Evolutionary conservation across 306 rosid species (phyloP), one percentile per base, ranked within the genome.

Genomic region (Quercus mongolica): DNA sequence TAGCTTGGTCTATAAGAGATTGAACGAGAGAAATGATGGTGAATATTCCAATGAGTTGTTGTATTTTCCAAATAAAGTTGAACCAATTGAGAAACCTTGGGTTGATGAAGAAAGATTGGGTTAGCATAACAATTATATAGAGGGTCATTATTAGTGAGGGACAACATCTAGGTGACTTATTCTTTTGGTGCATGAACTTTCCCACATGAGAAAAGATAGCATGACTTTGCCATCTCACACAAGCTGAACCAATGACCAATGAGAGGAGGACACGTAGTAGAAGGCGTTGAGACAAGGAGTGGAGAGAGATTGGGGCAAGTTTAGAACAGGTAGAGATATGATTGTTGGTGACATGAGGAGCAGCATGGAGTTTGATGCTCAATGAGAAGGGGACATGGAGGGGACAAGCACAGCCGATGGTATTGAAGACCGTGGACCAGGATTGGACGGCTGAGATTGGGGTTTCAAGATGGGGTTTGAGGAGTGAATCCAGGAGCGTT

Each of bases 361-460:
- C 95, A 87, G 72, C 79, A 44, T 74, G 68, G 70, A 64, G 71
- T 65, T 65, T 23, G 72, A 58, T 87, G 97, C 69, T 77, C 4
- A 30, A 52, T 41, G 44, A 26, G 54, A 70, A 69, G 88, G 90
- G 82, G 86, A 88, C 97, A 90, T 13, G 0, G 35, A 69, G 21
- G 77, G 56, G 83, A 86, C 93, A 86, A 51, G 56, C 57, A 82
- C 83, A 78, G 84, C 83, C 83, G 46, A 71, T 25, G 57, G 71
- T 52, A 73, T 59, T 82, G 81, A 87, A 78, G 73, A 80, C 55
- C 59, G 25, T 72, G 84, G 92, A 87, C 91, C 82, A 52, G 12
- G 2, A 82, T 35, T 25, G 30, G 78, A 92, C 86, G 94, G 90
- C 5, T 51, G 9, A 6, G 91, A 87, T 88, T 88, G 52, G 41